Evolutionary conservation across 2,329 filamentous ascomycete genomes (phyloP).

Genomic region (Cladorrhinum sp.): DNA sequence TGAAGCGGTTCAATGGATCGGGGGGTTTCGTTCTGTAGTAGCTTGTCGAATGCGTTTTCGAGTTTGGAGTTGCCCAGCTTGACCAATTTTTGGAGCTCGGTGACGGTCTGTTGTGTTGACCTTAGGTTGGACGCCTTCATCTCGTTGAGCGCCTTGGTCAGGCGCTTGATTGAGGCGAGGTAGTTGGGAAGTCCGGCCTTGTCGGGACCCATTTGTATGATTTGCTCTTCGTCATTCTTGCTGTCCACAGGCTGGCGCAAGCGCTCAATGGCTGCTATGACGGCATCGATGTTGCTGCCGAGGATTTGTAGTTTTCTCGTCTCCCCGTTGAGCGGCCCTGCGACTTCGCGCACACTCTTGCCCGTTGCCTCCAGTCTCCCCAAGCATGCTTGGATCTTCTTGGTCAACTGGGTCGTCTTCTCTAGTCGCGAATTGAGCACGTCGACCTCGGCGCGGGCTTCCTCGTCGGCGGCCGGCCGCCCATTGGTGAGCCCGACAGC

Average conservation of each 20-base stretch:
- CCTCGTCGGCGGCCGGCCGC: conserved; percentile 59
- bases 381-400: conserved; percentile 90
- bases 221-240: conserved; percentile 85
- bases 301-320: conserved; percentile 86
- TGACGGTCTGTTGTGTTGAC: conserved; percentile 84
- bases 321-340: conserved; percentile 88
- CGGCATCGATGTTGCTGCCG: conserved; percentile 81
- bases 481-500: conserved; percentile 47
- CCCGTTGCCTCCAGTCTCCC: conserved; percentile 81
- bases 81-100: conserved; percentile 73
- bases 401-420: conserved; percentile 89
- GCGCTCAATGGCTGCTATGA: conserved; percentile 82
- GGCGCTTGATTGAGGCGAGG: conserved; percentile 82
- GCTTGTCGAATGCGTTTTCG: conserved; percentile 76
- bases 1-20: conserved; percentile 83
- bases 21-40: conserved; percentile 72
- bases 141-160: conserved; percentile 78
- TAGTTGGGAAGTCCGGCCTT: conserved; percentile 80
- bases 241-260: conserved; percentile 89
- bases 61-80: conserved; percentile 78
- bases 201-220: conserved; percentile 84
- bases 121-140: conserved; percentile 88
- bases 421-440: conserved; percentile 73
- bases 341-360: conserved; percentile 85
- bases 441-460: conserved; percentile 67